Base-by-base conservation (phyloP, 1,284 basidiomycete species). In the Dichomitus squalens region DNA sequence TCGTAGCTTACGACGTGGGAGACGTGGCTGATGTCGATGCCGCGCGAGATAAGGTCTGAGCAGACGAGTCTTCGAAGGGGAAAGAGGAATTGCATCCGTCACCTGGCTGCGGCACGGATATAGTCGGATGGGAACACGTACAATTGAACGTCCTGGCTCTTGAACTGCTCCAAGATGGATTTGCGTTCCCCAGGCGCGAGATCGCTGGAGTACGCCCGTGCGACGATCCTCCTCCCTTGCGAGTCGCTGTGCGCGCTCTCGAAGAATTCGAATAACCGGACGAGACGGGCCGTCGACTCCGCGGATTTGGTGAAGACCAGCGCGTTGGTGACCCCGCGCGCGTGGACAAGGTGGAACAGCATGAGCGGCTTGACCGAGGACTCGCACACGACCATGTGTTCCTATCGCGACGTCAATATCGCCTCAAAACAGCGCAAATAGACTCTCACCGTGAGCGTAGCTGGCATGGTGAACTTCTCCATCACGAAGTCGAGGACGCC, bases 301-400 rank as follows among this genome's bases (percentile, higher is more conserved):
- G 97, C 90, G 0, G 92, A 95, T 73, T 98, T 99, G 8, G 95
- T 97, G 76, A 99, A 99, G 49, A 96, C 89, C 21, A 99, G 80
- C 0, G 90, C 92, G 59, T 90, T 90, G 11, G 74, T 79, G 18
- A 95, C 78, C 12, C 75, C 68, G 44, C 77, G 78, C 5, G 74
- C 69, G 68, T 91, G 88, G 3, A 98, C 78, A 36, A 99, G 86
- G 68, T 97, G 82, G 70, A 98, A 89, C 44, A 99, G 84, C 59
- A 93, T 81, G 12, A 99, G 82, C 1, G 96, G 96, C 73, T 99
- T 99, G 63, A 90, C 79, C 0, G 86, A 79, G 0, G 94, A 77
- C 43, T 90, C 84, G 57, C 89, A 90, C 48, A 97, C 83, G 50
- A 96, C 72, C 87, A 96, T 93, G 64, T 91, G 87, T 76, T 98